Base-by-base conservation (phyloP, 352 stramenopile genomes). In the Phytophthora hybrid region DNA sequence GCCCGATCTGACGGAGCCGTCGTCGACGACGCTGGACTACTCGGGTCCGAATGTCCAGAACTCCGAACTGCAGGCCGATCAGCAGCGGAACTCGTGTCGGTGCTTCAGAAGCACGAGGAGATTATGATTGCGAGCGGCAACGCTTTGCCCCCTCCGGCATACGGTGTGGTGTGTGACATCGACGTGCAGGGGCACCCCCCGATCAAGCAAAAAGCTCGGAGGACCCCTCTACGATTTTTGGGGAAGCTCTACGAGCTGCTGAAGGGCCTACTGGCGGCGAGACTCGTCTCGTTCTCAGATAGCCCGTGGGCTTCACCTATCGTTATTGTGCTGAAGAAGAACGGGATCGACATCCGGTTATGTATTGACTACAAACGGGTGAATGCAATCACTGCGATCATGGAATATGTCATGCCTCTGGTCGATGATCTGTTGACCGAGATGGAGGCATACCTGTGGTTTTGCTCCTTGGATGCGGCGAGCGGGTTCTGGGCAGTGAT, bases 171-270 rank as follows among this genome's bases (percentile, higher is more conserved):
- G n/a, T n/a, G n/a, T n/a, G n/a, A n/a, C n/a, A n/a, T n/a, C n/a
- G n/a, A n/a, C n/a, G n/a, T n/a, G n/a, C n/a, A 53, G 6, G 56
- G 56, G 13, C 34, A 63, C 18, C 16, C 3, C 5, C 56, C 37
- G 9, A 63, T 63, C n/a, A 63, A 63, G 37, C n/a, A n/a, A n/a
- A n/a, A n/a, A n/a, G n/a, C n/a, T n/a, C n/a, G n/a, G n/a, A n/a
- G n/a, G n/a, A n/a, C n/a, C n/a, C n/a, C n/a, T n/a, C n/a, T n/a
- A n/a, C n/a, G n/a, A n/a, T n/a, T n/a, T n/a, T n/a, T n/a, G n/a
- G n/a, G n/a, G n/a, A 63, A 63, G 56, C 56, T 63, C 0, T 63
- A 63, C 34, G 56, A 63, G 37, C 56, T 63, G 1, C 23, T 63
- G 5, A 63, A 63, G 32, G 57, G 57, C 4, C 23, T 63, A 1